Base-by-base conservation (phyloP, 192 early-diverging fungal species). In the Irineochytrium annulatum region DNA sequence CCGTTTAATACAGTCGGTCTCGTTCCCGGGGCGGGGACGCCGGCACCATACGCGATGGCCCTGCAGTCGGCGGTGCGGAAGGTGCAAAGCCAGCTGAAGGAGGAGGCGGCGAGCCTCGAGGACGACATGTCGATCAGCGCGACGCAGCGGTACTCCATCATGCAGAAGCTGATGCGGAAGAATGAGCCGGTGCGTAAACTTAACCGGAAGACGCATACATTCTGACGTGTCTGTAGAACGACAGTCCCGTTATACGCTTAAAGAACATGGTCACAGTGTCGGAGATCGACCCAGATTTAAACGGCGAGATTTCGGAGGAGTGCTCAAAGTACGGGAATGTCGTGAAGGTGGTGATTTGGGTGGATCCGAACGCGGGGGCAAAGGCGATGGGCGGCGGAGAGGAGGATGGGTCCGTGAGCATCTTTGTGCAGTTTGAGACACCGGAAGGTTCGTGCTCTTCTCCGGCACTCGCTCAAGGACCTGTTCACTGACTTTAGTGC, bases 241-340 rank as follows among this genome's bases (percentile, higher is more conserved):
- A n/a, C 20, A 62, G 60, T 43, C 71, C 81, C 17, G 85, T 93
- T 19, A 62, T 91, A 3, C 62, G 80, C 17, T 72, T 88, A 33
- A 78, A 80, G 46, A 91, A 93, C 59, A 86, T 83, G 16, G 88
- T 87, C 27, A 73, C 75, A 4, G 70, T 84, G 8, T 76, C 79
- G 3, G 90, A 95, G 27, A 75, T 89, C 26, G 92, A 95, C 74
- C 84, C 89, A 43, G 77, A 85, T 16, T 77, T 95, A 44, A 80
- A 88, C n/a, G 84, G 80, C 0, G 92, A 95, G 63, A 90, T 95
- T 59, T 73, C 74, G 13, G 86, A 88, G 46, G 92, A 95, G 63
- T 91, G 87, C 52, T 67, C 67, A 59, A 93, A 93, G 69, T 92
- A 85, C 59, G 92, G 92, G 1, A 65, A 68, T 46, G 85, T 95